Conservation (phyloP, 768 basidiomycete genomes). For the Xanthoconium stramineum region DNA sequence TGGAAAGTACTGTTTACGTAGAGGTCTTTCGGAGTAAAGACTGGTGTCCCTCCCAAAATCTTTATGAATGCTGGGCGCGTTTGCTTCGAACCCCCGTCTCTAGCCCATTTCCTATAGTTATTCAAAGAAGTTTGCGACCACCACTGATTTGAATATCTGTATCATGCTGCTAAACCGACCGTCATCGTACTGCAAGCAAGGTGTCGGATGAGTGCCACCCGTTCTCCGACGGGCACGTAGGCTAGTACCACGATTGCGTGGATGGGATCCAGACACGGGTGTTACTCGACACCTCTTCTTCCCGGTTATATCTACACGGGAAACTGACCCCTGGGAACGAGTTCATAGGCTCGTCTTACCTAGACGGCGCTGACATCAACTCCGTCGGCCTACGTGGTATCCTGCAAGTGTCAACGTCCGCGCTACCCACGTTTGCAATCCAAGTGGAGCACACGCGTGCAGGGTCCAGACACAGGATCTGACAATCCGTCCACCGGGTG, state of each 20-base stretch:
- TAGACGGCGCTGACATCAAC: constrained; percentile 6
- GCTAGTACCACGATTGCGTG: constrained; percentile 1
- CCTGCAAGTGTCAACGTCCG: constrained; percentile 2
- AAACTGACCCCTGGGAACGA: constrained; percentile 6
- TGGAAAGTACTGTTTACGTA: constrained; percentile 7
- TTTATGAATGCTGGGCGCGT: constrained; percentile 1
- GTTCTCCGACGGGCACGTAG: constrained; percentile 9
- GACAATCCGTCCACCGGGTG: background rate
- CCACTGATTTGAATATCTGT: background rate
- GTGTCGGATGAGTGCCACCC: constrained; percentile 3
- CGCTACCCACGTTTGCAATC: constrained; percentile 7
- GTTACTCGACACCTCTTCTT: too few species aligned
- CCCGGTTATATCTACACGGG: constrained; percentile 4
- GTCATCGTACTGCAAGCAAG: constrained; percentile 12
- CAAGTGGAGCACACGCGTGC: constrained; percentile 4
- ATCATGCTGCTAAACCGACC: constrained; percentile 1
- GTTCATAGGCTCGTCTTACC: constrained; percentile 6
- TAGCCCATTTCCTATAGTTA: constrained; percentile 7
- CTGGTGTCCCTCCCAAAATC: constrained; percentile 6
- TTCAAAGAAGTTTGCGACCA: constrained; percentile 9
- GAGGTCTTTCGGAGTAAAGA: constrained; percentile 3
- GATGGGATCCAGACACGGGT: background rate
- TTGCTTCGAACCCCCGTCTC: constrained; percentile 7
- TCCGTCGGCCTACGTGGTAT: background rate
- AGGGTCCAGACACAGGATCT: background rate